Base-by-base conservation (phyloP, 495 filamentous ascomycete species). In the Annulohypoxylon moriforme region DNA sequence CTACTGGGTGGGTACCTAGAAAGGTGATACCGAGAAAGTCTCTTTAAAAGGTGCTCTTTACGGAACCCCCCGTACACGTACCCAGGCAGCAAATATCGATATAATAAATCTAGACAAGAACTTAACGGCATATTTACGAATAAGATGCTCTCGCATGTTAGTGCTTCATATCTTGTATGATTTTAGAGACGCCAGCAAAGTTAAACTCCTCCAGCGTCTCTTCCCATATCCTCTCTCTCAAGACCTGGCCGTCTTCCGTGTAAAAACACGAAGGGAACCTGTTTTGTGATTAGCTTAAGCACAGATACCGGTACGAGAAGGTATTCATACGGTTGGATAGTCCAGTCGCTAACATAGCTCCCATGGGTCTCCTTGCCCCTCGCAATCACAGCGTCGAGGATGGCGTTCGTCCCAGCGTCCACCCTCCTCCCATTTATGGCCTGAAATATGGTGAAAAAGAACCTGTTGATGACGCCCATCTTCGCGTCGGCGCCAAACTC, bases 311-410 rank as follows among this genome's bases (percentile, higher is more conserved):
- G 38, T 1, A 57, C 1, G 36, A 38, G 40, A 33, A 6, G 20
- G 36, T 20, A 53, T 55, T 9, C 36, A 69, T 79, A 83, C 82
- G 83, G 81, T 34, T 61, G 58, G 42, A 85, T 79, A 49, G 79
- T 50, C 78, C 81, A 84, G 27, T 81, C 78, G 72, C 80, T 83
- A 7, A 84, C 34, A 68, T 79, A 79, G 66, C 79, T 81, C 0
- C 82, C 80, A 64, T 86, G 84, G 1, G 82, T 80, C 64, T 84
- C 81, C 63, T 80, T 80, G 4, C 79, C 81, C 59, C 83, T 78
- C 40, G 68, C 63, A 5, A 82, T 69, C 7, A 76, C 68, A 6
- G 80, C 82, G 64, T 85, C 81, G 10, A 84, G 52, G 55, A 81
- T 79, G 7, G 79, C 76, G 18, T 78, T 76, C 14, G 82, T 78